Evolutionary conservation across 495 filamentous ascomycete species (phyloP), one percentile per base, ranked within the genome.

Genomic region (Penicillium robsamsonii): DNA sequence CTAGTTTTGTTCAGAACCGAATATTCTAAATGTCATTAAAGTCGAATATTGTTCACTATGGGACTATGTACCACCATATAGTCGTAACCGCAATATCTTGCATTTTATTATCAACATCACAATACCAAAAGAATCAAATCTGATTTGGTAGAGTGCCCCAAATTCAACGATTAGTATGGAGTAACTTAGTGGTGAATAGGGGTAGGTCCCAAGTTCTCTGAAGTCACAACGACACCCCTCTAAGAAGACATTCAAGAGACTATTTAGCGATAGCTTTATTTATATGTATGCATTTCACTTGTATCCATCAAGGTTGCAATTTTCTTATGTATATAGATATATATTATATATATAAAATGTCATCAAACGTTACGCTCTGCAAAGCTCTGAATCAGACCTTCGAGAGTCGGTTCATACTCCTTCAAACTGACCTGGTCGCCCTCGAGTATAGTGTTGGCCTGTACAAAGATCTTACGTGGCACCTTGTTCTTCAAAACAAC

Each of bases 391-490:
- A 98, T 90, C 77, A 98, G 82, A 8, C 93, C 93, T 67, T 94
- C 86, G 9, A 84, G 74, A 0, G 84, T 90, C 1, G 91, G 81
- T 62, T 96, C 93, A 75, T 98, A 98, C 73, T 98, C 91, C 74
- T 84, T 90, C 70, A 96, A 68, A 20, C 74, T 81, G 17, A 96
- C 90, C 70, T 84, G 80, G 35, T 88, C 90, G 12, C 86, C 87
- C 49, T 86, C 79, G 17, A 84, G 76, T 46, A 91, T 68, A 8
- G 94, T 97, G 74, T 96, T 98, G 33, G 89, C 91, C 75, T 96
- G 91, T 17, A 98, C 92, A 74, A 96, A 97, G 40, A 96, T 87
- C 79, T 97, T 98, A 53, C 94, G 80, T 35, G 94, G 92, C 61
- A 90, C 86, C 79, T 95, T 96, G 74, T 89, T 90, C 69, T 80